Evolutionary conservation across 1,284 basidiomycete genomes (phyloP), one percentile per base, ranked within the genome.

Genomic region (Stygiomarasmius scandens): DNA sequence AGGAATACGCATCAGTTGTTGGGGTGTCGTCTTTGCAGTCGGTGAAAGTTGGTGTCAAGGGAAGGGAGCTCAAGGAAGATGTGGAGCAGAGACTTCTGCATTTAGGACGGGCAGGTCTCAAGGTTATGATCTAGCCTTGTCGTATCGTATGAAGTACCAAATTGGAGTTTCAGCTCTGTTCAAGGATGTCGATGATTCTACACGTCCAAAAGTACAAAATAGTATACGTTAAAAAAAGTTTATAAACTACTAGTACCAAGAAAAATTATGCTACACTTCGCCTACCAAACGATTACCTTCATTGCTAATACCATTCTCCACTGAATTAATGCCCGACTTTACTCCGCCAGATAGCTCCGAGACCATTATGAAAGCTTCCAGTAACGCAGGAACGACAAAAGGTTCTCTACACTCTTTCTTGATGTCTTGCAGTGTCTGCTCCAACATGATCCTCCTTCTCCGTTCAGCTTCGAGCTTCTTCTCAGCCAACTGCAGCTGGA

Each of bases 371-470:
- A 80, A 81, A 38, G 79, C 78, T 47, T 81, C 76, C 58, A 80
- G 55, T 58, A 82, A 67, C n/a, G 76, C 75, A 2, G 80, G 80
- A 1, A 82, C 78, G 36, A 82, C 69, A 64, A 81, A 79, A 3
- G 79, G 81, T 52, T 68, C 67, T 52, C 63, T 68, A 54, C 72
- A 75, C 58, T 83, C 81, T 57, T 70, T 69, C 45, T 71, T 65
- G 22, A 79, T 67, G 59, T 77, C 78, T 55, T 68, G 64, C 52
- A 81, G 61, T 34, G 67, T 61, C 32, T 64, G 60, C 61, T 81
- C 78, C 20, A 74, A 70, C 16, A 70, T 69, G 45, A 64, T 58
- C 19, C 75, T 67, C 50, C 64, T 65, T 49, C 60, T 56, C 22
- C 70, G 68, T 64, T 80, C 76, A 38, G 67, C 66, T 34, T 64